A percentile compares a stretch with the other conserved stretches of the same genome.
Conservation (phyloP, 306 rosid species). For the Hippophae tibetana region DNA sequence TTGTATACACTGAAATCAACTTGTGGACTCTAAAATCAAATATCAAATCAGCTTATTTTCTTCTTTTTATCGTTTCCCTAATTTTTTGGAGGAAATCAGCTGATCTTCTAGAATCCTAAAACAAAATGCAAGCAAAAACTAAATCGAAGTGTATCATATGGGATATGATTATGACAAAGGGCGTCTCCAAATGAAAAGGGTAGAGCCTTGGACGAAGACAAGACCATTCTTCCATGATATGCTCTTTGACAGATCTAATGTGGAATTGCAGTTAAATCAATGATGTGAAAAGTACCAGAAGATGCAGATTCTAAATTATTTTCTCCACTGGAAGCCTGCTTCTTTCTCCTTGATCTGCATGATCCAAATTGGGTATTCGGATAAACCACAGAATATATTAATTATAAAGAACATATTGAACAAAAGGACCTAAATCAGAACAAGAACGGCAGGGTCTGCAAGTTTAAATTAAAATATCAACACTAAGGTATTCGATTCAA, state of each 20-base stretch:
- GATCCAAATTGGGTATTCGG: conserved; percentile 14
- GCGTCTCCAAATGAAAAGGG: neutral
- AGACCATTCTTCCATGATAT: neutral
- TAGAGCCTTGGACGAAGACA: neutral
- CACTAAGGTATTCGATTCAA: too few relatives aligned
- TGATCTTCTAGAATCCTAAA: neutral
- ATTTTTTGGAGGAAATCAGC: neutral
- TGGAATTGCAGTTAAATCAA: conserved; percentile 2
- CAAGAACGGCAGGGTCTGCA: neutral
- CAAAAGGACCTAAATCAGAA: neutral
- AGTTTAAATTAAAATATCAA: too few relatives aligned
- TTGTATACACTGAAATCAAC: too few relatives aligned
- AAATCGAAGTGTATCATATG: neutral
- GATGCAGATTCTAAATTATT: conserved; percentile 55
- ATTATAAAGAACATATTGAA: conserved; percentile 1
- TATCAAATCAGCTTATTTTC: too few relatives aligned
- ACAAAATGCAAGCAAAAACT: neutral
- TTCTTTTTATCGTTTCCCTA: too few relatives aligned
- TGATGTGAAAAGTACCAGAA: conserved; percentile 39
- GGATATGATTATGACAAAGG: neutral
- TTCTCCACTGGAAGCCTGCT: conserved; percentile 78
- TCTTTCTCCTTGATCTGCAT: conserved; percentile 91
- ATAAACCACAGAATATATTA: conserved; percentile 11
- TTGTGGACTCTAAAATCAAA: too few relatives aligned
- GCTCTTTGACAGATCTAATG: neutral